phyloP scores from a whole-genome alignment of 768 basidiomycete genomes.

The Mycena vitilis region DNA sequence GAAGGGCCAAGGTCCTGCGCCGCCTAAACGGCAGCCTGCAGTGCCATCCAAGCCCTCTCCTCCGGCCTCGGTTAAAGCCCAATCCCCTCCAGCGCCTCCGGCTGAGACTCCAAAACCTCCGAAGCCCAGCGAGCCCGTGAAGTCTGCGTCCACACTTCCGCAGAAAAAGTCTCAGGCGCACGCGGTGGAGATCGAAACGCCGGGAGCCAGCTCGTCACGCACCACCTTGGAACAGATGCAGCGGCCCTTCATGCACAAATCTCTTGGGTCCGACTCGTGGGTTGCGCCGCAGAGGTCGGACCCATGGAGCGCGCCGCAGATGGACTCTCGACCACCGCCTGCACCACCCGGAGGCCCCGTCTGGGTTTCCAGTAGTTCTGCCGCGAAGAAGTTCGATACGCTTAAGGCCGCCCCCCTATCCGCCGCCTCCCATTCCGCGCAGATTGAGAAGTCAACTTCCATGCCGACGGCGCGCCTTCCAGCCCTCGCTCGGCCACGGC shows the following conservation, averaged over 20 bases:
- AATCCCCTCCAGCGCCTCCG: conserved; percentile 9
- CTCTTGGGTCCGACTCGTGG: conserved; percentile 28
- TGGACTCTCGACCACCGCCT: conserved; percentile 8
- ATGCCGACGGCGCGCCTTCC: conserved; percentile 31
- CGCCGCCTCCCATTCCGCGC: conserved; percentile 20
- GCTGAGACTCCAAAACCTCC: conserved; percentile 25
- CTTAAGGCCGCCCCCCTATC: not conserved
- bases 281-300: conserved; percentile 15
- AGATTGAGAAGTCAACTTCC: conserved; percentile 40
- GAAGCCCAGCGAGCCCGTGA: conserved; percentile 30
- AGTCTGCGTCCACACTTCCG: conserved; percentile 31
- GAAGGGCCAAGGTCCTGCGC: conserved; percentile 4
- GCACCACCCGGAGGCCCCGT: conserved; percentile 10
- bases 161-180: conserved; percentile 24
- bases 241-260: conserved; percentile 32
- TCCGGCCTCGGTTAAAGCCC: not conserved
- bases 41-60: conserved; percentile 1
- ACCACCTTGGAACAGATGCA: conserved; percentile 38
- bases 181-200: conserved; percentile 33
- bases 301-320: conserved; percentile 12
- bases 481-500: conserved; percentile 38
- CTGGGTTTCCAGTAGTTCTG: conserved; percentile 29
- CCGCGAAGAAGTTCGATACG: conserved; percentile 22
- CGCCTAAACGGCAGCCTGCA: conserved; percentile 9
- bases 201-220: conserved; percentile 35